Percentiles rank a stretch among this genome's conserved stretches.
Conservation (phyloP, 352 stramenopile species). For the Globisporangium nagaii region DNA sequence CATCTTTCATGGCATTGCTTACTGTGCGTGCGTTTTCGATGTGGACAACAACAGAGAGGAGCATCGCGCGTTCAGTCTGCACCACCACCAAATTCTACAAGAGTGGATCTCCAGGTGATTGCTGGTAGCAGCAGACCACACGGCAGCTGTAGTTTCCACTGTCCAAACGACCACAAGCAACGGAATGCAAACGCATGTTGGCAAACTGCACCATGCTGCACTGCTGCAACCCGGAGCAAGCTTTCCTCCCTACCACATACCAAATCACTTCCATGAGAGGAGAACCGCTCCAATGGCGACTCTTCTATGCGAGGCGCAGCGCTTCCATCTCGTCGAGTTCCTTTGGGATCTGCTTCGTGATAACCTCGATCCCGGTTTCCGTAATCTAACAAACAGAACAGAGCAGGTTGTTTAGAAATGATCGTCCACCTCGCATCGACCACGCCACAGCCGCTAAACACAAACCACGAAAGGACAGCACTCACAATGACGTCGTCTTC, state of each 20-base stretch:
- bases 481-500: slow-evolving; percentile 83
- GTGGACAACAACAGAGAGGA: slow-evolving; percentile 28
- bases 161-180: no score
- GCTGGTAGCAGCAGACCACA: no score
- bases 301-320: slow-evolving; percentile 28
- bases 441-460: neutral
- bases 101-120: slow-evolving; percentile 26
- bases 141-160: no score
- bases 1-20: neutral
- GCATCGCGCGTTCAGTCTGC: slow-evolving; percentile 38
- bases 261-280: no score
- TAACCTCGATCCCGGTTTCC: slow-evolving; percentile 68
- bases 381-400: slow-evolving; percentile 42
- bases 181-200: no score
- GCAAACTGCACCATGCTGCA: no score
- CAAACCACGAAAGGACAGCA: neutral
- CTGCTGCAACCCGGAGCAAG: no score
- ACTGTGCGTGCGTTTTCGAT: no score
- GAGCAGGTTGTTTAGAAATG: neutral
- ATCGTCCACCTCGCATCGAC: no score
- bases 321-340: slow-evolving; percentile 62
- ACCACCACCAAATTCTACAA: slow-evolving; percentile 37
- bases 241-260: no score
- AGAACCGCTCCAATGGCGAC: no score
- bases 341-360: slow-evolving; percentile 63